Base-by-base conservation (phyloP, 306 rosid species). In the Quercus suber region DNA sequence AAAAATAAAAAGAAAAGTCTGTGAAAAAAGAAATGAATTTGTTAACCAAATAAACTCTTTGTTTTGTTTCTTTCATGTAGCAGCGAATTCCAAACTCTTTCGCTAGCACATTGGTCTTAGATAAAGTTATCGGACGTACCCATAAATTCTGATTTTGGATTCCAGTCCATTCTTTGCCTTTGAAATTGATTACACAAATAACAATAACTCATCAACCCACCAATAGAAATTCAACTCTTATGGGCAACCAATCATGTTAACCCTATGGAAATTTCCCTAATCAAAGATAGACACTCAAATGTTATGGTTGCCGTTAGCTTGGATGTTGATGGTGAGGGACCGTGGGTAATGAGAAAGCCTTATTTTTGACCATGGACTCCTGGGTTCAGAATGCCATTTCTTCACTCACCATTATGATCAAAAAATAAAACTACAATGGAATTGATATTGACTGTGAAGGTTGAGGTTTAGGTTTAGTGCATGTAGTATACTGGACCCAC, bases 351-450 rank as follows among this genome's bases (percentile, higher is more conserved):
- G 86, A 81, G 4, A 28, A 0, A 31, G 88, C 76, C 45, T 8
- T 41, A 6, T 85, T 76, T 74, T 93, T 93, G 64, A 51, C 83
- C 1, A 65, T 86, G 2, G 88, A 87, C 31, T 89, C 95, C 0
- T 91, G 97, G 97, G 90, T 93, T 30, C 82, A 92, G 2, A 93
- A 93, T 17, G 95, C 93, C 0, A 93, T 90, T 58, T 76, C 87
- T 68, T 88, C 98, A 17, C 93, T 86, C 86, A 90, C 98, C 31
- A 58, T 5, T 4, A 86, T 93, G 71, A 91, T 91, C 81, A 83
- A 85, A 27, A 25, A 83, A 2, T 89, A 88, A 63, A 84, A 89
- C 51, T 55, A 89, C 0, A 97, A 91, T 1, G 93, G 97, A 23
- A 90, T 93, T 6, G 97, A 93, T 77, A 86, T 93, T 5, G 97